Evolutionary conservation across 2,329 filamentous ascomycete species (phyloP), one percentile per base, ranked within the genome.

Genomic region (Aspergillus phoenicis): DNA sequence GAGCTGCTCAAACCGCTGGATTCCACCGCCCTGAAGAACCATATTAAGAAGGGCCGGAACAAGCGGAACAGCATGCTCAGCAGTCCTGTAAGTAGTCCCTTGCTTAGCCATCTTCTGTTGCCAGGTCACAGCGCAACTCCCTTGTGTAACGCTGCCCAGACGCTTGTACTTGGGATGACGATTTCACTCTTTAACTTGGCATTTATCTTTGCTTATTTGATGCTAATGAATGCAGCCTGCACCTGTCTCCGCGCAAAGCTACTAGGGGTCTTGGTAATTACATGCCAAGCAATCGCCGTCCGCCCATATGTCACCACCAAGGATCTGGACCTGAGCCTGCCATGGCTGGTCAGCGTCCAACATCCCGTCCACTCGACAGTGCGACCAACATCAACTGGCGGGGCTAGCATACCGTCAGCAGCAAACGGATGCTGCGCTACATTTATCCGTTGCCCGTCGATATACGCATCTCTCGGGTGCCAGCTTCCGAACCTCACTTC

Each of bases 21-120:
- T 78, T 97, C 93, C 11, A 96, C 91, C 70, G 94, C 94, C 36
- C 83, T 99, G 64, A 99, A 99, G 85, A 97, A 90, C 70, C 95
- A 99, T 74, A 99, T 99, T 79, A 99, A 99, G 83, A 98, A 97
- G 82, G 93, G 93, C 64, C 86, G 93, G 63, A 97, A 93, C 79
- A 96, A 96, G 83, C 86, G 94, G 63, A 92, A 97, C 78, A 94
- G 89, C 78, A 96, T 97, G 86, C 84, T 97, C 62, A 97, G 96
- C 83, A 97, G 93, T 82, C 94, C 94, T 74, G 92, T 96, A 88
- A 81, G 91, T 89, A 57, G 43, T 58, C 63, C 64, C 57, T 67
- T 64, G 60, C 62, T 59, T 66, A 30, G 52, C 58, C 48, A 60
- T 59, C 41, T 55, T 60, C 64, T 59, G 56, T 59, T 55, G 65